Evolutionary conservation across 2,329 filamentous ascomycete genomes (phyloP), one percentile per base, ranked within the genome.

Genomic region (Cladosporium sp.): DNA sequence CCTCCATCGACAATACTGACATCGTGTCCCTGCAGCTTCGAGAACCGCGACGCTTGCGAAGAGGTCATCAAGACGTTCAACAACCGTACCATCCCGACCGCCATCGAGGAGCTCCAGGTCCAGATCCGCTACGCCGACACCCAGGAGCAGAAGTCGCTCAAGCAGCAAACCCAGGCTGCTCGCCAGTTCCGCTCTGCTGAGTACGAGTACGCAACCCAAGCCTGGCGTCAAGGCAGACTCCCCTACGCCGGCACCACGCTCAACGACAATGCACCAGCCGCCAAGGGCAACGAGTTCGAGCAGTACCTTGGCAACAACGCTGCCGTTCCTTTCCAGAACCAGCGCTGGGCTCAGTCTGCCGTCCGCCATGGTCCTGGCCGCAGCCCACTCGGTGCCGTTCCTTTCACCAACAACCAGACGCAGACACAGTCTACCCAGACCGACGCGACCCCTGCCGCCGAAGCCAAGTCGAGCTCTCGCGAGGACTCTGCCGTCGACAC

Each of bases 71-170:
- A 85, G 72, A 88, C 90, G 69, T 99, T 91, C 80, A 93, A 96
- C 79, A 94, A 95, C 69, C 80, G 79, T 59, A 79, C 80, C 34
- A 80, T 83, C 68, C 75, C 78, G 36, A 83, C 89, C 71, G 82
- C 86, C 32, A 85, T 91, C 70, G 91, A 91, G 48, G 92, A 96
- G 73, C 88, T 90, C 30, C 87, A 95, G 70, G 89, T 93, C 69
- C 93, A 97, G 80, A 93, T 99, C 71, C 93, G 95, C 70, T 99
- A 96, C 77, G 94, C 96, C 68, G 95, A 99, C 76, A 99, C 95
- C 43, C 92, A 95, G 64, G 91, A 94, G 68, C 95, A 99, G 79
- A 99, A 99, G 83, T 88, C 95, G 76, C 85, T 99, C 71, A 99
- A 99, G 85, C 91, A 95, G 69, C 91, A 97, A 76, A 98, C 94